Evolutionary conservation across 768 basidiomycete species (phyloP), one percentile per base, ranked within the genome.

Genomic region (Kwoniella europaea): DNA sequence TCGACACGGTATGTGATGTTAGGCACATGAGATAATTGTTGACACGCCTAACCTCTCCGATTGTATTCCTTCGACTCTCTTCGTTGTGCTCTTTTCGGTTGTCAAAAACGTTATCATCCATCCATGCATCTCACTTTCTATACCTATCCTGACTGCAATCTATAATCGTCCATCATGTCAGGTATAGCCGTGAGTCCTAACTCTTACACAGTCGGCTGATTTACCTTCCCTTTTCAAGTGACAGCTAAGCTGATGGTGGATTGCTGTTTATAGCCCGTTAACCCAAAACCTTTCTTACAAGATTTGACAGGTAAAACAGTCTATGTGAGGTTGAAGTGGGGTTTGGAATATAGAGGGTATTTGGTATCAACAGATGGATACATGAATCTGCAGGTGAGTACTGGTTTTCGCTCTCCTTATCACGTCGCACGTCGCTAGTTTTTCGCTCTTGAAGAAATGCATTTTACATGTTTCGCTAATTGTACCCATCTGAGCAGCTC

Each of bases 251-350:
- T 57, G 29, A 63, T 42, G 20, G 35, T 56, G 24, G 16, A 44
- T 66, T 71, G 57, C 22, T 1, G 12, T 12, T 2, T 20, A 18
- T 41, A 81, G 79, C 95, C 95, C 75, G 93, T 98, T 79, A 99
- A 99, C 85, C 97, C 97, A 22, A 98, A 98, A 86, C 97, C 97
- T 6, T 98, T 98, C 86, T 88, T 99, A 80, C 94, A 98, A 86
- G 95, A 97, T 84, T 90, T 98, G 76, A 98, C 97, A 29, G 97
- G 97, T 73, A 98, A 99, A 87, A 91, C 91, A 50, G 93, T 98
- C 56, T 92, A 90, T 80, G 97, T 98, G 73, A 89, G 90, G 71
- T 89, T 99, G 80, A 99, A 99, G 86, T 99, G 97, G 97, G 97
- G 97, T 72, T 88, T 98, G 62, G 94, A 98, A 82, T 98, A 98